phyloP scores from a whole-genome alignment of 1,284 basidiomycete genomes.

The Rhizoctonia solani region DNA sequence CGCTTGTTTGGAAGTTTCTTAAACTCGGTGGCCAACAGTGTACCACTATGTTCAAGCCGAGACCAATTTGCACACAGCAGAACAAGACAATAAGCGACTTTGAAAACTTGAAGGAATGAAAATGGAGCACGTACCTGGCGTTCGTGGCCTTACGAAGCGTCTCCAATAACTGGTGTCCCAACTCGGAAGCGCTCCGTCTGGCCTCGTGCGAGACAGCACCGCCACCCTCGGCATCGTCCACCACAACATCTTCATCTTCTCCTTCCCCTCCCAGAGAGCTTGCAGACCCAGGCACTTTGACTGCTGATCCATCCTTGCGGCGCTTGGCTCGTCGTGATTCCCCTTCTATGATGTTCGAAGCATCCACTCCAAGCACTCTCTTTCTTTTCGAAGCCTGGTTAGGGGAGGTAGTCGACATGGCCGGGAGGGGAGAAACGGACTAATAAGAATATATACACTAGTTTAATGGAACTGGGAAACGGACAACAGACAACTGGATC shows the following conservation, averaged over 20 bases:
- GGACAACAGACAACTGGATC: background rate
- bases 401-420: conserved; percentile 21
- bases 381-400: conserved; percentile 30
- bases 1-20: conserved; percentile 74
- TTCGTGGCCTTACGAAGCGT: conserved; percentile 72
- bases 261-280: conserved; percentile 9
- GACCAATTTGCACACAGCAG: conserved; percentile 11
- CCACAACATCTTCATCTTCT: background rate
- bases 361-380: conserved; percentile 29
- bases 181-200: conserved; percentile 55
- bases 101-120: conserved; percentile 46
- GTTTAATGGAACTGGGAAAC: conserved; percentile 7
- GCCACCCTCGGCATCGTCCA: background rate
- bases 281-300: conserved; percentile 24
- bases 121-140: conserved; percentile 85
- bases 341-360: conserved; percentile 36
- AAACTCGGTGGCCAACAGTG: conserved; percentile 72
- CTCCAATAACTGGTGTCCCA: conserved; percentile 70
- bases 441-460: background rate
- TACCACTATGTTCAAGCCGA: conserved; percentile 53
- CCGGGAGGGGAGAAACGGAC: background rate
- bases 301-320: conserved; percentile 31
- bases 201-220: background rate
- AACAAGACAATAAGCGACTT: background rate
- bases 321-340: conserved; percentile 29